Percentiles rank a stretch among this genome's conserved stretches.
phyloP scores from a whole-genome alignment of 2,329 filamentous ascomycete species.

The Diplodia seriata region DNA sequence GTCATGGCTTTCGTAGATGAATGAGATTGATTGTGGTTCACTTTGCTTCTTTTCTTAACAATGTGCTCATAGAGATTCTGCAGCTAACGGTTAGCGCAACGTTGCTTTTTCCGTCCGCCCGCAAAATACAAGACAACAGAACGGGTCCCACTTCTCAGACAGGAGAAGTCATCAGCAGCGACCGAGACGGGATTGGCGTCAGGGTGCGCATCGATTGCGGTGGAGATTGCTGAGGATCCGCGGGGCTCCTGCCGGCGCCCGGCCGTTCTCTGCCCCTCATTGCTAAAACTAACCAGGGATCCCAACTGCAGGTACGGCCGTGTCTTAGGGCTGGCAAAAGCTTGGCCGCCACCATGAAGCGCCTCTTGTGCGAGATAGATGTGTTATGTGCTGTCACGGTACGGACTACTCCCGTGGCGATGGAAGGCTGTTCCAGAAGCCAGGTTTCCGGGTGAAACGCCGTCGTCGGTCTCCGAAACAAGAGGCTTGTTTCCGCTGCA shows the following conservation, averaged over 20 bases:
- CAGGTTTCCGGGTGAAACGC: not conserved
- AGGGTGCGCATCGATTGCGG: not conserved
- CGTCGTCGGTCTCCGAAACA: not conserved
- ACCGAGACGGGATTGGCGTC: not conserved
- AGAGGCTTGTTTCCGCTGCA: too few relatives aligned
- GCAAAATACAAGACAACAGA: too few relatives aligned
- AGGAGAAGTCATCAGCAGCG: not conserved
- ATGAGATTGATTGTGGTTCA: not conserved
- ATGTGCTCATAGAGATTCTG: too few relatives aligned
- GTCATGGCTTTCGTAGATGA: not conserved
- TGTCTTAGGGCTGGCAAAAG: not conserved
- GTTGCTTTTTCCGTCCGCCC: not conserved
- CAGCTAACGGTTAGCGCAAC: not conserved
- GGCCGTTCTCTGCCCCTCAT: not conserved
- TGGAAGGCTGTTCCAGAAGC: not conserved
- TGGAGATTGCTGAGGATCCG: not conserved
- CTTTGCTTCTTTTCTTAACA: not conserved
- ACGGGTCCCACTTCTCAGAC: too few relatives aligned
- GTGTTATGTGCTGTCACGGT: not conserved
- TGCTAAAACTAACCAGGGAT: not conserved
- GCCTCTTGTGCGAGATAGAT: constrained; percentile 3
- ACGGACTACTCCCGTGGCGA: not conserved
- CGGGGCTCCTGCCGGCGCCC: not conserved
- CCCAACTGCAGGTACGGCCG: not conserved
- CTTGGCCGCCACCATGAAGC: not conserved